Evolutionary conservation across 1,139 yeast species (phyloP), one percentile per base, ranked within the genome.

Genomic region (Saccharomyces hybrid): DNA sequence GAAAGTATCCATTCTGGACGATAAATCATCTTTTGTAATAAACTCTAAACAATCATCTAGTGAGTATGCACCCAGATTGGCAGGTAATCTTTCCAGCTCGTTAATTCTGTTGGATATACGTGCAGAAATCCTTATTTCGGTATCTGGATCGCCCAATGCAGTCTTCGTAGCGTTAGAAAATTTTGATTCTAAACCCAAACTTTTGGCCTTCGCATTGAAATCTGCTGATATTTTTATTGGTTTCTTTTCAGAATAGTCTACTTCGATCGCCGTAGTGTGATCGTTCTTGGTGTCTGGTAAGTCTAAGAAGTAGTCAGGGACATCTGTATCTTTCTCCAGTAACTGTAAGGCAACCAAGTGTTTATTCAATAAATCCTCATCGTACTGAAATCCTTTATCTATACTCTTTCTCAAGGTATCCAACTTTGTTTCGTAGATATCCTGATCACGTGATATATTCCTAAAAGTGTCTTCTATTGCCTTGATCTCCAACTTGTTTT

Each of bases 261-360:
- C n/a, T n/a, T n/a, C n/a, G n/a, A n/a, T n/a, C n/a, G n/a, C n/a
- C n/a, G n/a, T n/a, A n/a, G n/a, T n/a, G n/a, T n/a, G n/a, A n/a
- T n/a, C n/a, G n/a, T n/a, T n/a, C n/a, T n/a, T n/a, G n/a, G n/a
- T 47, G 34, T n/a, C 51, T 48, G 55, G 50, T 14, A 68, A 65
- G 46, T 60, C 31, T 62, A 78, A 74, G 56, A 77, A 65, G 56
- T 72, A 57, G 56, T 75, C 74, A 8, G 97, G 95, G 51, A 95
- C 70, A 64, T 88, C 95, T 60, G 88, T 66, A 67, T 90, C 95
- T 60, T 81, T 85, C 1, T 95, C 80, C 52, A 93, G 73, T 34
- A 90, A 70, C 67, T 90, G 89, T 60, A 88, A 80, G 0, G 95
- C 88, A 29, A 83, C 75, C 29, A 93, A 71, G 70, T 91, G 98